Percentiles rank a stretch among this genome's conserved stretches.
phyloP scores from a whole-genome alignment of 352 stramenopile species.

The Pythium brassicae region DNA sequence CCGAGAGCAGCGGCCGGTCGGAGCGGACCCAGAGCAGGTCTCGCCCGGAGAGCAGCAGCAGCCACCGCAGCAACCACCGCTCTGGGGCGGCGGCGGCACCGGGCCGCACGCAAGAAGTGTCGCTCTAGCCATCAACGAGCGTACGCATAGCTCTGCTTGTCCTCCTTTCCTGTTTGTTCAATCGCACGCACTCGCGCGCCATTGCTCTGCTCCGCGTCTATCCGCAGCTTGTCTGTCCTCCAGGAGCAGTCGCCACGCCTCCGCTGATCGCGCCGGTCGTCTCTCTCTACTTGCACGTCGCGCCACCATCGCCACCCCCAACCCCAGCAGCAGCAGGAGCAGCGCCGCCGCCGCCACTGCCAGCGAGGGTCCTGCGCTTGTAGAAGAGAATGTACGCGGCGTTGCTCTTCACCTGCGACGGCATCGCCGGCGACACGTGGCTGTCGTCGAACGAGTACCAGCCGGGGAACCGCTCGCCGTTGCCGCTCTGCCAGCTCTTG shows the following conservation, averaged over 20 bases:
- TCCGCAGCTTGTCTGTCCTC: no score
- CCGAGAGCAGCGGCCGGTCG: slow-evolving; percentile 8
- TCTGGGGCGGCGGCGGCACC: slow-evolving; percentile 27
- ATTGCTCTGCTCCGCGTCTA: no score
- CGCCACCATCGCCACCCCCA: no score
- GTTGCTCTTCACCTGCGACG: slow-evolving; percentile 67
- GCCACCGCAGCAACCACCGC: slow-evolving; percentile 13
- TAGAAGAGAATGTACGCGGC: slow-evolving; percentile 89
- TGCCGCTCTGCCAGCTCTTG: slow-evolving; percentile 56
- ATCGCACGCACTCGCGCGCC: neutral
- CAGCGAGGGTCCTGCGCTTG: slow-evolving; percentile 53
- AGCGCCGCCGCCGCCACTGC: neutral
- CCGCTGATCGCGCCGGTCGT: no score
- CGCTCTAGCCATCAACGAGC: slow-evolving; percentile 9
- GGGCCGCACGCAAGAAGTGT: slow-evolving; percentile 22
- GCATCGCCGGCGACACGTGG: slow-evolving; percentile 50
- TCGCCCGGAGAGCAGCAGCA: slow-evolving; percentile 21
- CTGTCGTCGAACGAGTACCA: slow-evolving; percentile 89
- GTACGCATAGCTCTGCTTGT: no score
- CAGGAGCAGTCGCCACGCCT: no score
- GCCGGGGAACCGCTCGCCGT: slow-evolving; percentile 48
- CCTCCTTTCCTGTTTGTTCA: neutral
- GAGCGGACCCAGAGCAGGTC: slow-evolving; percentile 16
- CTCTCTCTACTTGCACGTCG: no score
- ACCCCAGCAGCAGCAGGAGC: neutral